Conservation (phyloP, 2,329 filamentous ascomycete genomes). For the Tetracladium maxilliforme region DNA sequence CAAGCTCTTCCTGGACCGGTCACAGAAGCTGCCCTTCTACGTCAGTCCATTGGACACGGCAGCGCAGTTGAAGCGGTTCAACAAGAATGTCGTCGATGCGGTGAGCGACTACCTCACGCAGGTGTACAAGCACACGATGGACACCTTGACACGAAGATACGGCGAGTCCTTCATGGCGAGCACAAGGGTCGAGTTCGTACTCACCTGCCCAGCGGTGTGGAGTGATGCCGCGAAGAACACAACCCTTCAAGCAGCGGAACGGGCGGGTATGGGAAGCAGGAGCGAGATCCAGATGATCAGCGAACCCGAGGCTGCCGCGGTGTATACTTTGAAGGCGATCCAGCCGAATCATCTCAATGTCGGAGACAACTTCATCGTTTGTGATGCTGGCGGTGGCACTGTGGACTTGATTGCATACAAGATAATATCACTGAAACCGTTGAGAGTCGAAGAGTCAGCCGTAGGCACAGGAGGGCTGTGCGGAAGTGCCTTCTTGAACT, state of each 20-base stretch:
- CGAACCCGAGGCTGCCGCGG: constrained; percentile 66
- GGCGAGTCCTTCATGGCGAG: constrained; percentile 64
- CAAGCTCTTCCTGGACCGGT: constrained; percentile 70
- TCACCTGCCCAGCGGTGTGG: constrained; percentile 76
- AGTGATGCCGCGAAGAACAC: constrained; percentile 76
- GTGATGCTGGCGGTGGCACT: constrained; percentile 40
- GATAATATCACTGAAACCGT: constrained; percentile 56
- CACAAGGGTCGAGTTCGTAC: constrained; percentile 63
- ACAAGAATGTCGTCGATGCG: constrained; percentile 66
- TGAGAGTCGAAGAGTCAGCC: constrained; percentile 64
- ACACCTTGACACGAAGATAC: constrained; percentile 59
- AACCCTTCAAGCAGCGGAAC: constrained; percentile 62
- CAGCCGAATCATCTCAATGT: constrained; percentile 59
- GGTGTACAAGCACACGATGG: constrained; percentile 65
- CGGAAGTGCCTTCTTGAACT: constrained; percentile 67
- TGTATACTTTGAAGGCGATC: constrained; percentile 68
- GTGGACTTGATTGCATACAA: constrained; percentile 74
- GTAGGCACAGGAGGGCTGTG: constrained; percentile 68
- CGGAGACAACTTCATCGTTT: constrained; percentile 45
- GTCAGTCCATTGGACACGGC: constrained; percentile 66
- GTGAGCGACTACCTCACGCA: constrained; percentile 69
- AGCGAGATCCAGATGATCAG: constrained; percentile 65
- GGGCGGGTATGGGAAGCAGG: constrained; percentile 61
- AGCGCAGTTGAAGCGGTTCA: constrained; percentile 57
- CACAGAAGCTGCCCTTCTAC: constrained; percentile 69